Evolutionary conservation across 306 rosid species (phyloP), one percentile per base, ranked within the genome.

Genomic region (Cicer bijugum): DNA sequence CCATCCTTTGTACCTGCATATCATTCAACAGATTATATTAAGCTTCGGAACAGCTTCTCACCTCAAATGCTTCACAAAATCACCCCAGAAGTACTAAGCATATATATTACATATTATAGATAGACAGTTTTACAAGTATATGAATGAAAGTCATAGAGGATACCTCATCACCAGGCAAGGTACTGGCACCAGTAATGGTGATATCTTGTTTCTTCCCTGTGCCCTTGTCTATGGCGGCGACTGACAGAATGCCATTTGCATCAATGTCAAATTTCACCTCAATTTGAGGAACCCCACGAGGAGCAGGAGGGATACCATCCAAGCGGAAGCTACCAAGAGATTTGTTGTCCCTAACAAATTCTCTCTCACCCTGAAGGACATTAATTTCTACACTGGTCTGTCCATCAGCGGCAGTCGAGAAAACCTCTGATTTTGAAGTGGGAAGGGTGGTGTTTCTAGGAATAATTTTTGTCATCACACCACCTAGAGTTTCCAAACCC

Each of bases 181-280:
- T 94, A 77, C 99, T 94, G 40, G 99, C 98, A 75, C 97, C 97
- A 33, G 98, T 93, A 63, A 93, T 93, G 66, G 98, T 93, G 58
- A 93, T 93, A 79, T 93, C 98, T 67, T 93, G 98, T 72, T 91
- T 88, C 82, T 93, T 93, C 51, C 98, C 97, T 0, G 98, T 89
- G 58, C 98, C 98, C 85, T 93, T 93, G 73, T 93, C 98, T 62
- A 91, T 46, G 5, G 98, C 98, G 77, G 94, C 12, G 1, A 93
- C 98, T 0, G 98, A 93, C 43, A 93, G 96, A 71, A 91, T 89
- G 11, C 96, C 99, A 39, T 91, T 91, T 55, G 99, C 99, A 64
- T 91, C 99, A 8, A 94, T 91, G 79, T 94, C 99, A 4, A 91
- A 94, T 61, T 94, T 94, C 77, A 94, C 99, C 86, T 94, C 99